Percentiles rank a stretch among this genome's conserved stretches.
Conservation (phyloP, 1,139 yeast genomes). For the Yamadazyma mexicana region DNA sequence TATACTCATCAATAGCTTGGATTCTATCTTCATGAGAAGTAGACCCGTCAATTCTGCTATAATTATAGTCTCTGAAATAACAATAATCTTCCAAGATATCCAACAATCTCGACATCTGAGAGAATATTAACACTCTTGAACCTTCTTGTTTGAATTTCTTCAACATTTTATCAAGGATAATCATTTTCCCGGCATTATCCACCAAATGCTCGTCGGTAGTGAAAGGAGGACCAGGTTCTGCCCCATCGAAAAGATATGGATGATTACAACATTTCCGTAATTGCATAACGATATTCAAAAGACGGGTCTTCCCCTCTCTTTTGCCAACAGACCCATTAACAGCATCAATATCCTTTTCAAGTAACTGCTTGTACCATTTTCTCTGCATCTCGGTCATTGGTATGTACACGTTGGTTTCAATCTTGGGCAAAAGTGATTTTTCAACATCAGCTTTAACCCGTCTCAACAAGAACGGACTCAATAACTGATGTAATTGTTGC, state of each 20-base stretch:
- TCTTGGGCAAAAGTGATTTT: conserved; percentile 83
- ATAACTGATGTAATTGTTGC: conserved; percentile 79
- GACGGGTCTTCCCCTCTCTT: conserved; percentile 86
- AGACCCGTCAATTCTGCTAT: conserved; percentile 93
- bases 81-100: conserved; percentile 96
- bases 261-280: conserved; percentile 95
- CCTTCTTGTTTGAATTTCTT: conserved; percentile 74
- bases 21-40: conserved; percentile 94
- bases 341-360: conserved; percentile 94
- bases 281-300: conserved; percentile 94
- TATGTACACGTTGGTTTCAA: conserved; percentile 84
- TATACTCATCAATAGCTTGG: conserved; percentile 88
- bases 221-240: conserved; percentile 98
- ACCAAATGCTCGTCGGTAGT: conserved; percentile 95
- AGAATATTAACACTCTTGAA: conserved; percentile 85
- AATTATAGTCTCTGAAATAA: conserved; percentile 74
- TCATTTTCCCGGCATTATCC: conserved; percentile 86
- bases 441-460: conserved; percentile 94
- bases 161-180: conserved; percentile 80
- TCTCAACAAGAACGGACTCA: conserved; percentile 84
- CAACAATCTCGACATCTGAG: conserved; percentile 91
- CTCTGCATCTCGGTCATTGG: conserved; percentile 96
- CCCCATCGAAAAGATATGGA: conserved; percentile 95
- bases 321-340: conserved; percentile 90
- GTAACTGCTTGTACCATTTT: conserved; percentile 82